Evolutionary conservation across 148 eudicot species (phyloP).

Genomic region (Amaranthus hypochondriacus): DNA sequence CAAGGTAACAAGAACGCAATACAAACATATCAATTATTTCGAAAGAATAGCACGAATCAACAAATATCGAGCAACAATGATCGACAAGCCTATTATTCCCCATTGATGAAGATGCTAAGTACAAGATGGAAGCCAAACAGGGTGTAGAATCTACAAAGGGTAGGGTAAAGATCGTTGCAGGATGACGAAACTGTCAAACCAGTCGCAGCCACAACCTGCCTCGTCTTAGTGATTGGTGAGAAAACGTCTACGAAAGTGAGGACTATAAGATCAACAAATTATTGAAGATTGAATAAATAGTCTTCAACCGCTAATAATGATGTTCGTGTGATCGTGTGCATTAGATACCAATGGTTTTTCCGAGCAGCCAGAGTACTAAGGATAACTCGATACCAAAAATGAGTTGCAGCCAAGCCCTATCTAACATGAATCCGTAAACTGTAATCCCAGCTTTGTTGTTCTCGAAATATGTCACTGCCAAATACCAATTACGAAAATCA

Average conservation of each 20-base stretch:
- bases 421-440: conserved; percentile 74
- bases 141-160: conserved; percentile 3
- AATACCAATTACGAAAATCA: not conserved
- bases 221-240: not conserved
- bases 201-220: not conserved
- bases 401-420: conserved; percentile 67
- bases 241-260: not conserved
- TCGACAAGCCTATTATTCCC: not conserved
- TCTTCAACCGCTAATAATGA: not conserved
- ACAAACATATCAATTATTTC: not conserved
- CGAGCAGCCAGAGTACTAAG: conserved; percentile 78
- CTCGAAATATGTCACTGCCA: conserved; percentile 74
- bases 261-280: not conserved
- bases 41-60: not conserved
- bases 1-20: not conserved
- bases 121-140: not conserved
- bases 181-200: not conserved
- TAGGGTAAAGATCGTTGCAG: not conserved
- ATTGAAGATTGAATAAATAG: not conserved
- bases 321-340: conserved; percentile 17
- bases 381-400: conserved; percentile 76
- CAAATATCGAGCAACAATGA: not conserved
- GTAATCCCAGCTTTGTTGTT: conserved; percentile 87
- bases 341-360: conserved; percentile 57
- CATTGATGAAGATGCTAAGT: not conserved